A percentile compares a stretch with the other conserved stretches of the same genome.
Conservation (phyloP, 2,329 filamentous ascomycete genomes). For the Cucurbitaria berberidis region DNA sequence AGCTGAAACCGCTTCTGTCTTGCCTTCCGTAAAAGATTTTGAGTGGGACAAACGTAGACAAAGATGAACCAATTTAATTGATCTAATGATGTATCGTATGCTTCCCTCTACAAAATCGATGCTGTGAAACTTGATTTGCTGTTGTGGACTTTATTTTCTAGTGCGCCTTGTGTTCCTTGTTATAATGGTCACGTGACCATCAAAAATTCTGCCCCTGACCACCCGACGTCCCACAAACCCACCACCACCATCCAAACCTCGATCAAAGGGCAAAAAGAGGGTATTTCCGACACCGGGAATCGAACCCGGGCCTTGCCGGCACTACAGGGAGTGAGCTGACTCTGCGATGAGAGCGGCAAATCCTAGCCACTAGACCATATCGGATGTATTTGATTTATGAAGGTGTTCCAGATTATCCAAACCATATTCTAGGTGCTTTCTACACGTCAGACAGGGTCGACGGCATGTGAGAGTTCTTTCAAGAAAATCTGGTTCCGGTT, state of each 20-base stretch:
- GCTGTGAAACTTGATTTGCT: too few species aligned
- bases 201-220: neutral
- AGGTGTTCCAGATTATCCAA: neutral
- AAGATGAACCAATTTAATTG: too few species aligned
- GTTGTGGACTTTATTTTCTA: too few species aligned
- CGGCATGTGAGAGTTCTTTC: too few species aligned
- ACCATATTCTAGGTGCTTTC: neutral
- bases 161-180: too few species aligned
- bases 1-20: constrained; percentile 36
- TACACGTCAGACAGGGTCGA: too few species aligned
- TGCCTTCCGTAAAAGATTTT: constrained; percentile 12
- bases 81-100: too few species aligned
- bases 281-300: constrained; percentile 44
- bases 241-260: neutral
- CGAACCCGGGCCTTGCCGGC: constrained; percentile 46
- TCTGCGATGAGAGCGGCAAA: constrained; percentile 44
- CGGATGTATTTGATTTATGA: constrained; percentile 14
- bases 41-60: too few species aligned
- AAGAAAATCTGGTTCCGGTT: too few species aligned
- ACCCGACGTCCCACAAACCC: neutral
- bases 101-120: too few species aligned
- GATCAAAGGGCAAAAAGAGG: constrained; percentile 10
- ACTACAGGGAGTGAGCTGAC: constrained; percentile 23
- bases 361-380: constrained; percentile 43
- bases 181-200: neutral